phyloP scores from a whole-genome alignment of 1,139 yeast genomes.

The Pichia sp. region DNA sequence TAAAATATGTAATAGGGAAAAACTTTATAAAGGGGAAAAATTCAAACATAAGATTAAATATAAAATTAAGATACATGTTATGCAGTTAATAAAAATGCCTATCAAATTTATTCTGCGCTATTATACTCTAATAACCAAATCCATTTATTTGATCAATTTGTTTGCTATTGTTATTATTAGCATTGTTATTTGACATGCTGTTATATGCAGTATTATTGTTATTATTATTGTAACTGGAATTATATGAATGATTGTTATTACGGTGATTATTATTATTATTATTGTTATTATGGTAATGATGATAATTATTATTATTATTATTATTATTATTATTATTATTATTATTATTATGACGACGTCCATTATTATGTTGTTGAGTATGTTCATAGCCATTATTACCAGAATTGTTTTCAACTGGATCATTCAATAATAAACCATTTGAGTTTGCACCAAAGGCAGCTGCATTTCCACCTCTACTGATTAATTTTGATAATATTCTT shows the following conservation, averaged over 20 bases:
- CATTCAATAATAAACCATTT: background rate
- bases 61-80: no score
- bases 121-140: slow-evolving; percentile 4
- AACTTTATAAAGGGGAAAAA: no score
- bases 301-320: slow-evolving; percentile 1
- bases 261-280: background rate
- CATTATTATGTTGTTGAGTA: background rate
- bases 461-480: slow-evolving; percentile 28
- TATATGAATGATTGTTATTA: background rate
- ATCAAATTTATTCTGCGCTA: background rate
- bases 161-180: background rate
- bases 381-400: background rate
- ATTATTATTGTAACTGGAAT: slow-evolving; percentile 3
- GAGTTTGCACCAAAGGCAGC: slow-evolving; percentile 6
- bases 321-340: slow-evolving; percentile 3
- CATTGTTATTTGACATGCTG: background rate
- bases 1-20: no score
- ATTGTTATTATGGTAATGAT: background rate
- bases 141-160: slow-evolving; percentile 4
- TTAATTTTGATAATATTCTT: slow-evolving; percentile 45
- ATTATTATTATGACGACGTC: slow-evolving; percentile 2
- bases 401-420: slow-evolving; percentile 2
- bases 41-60: no score
- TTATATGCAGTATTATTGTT: background rate
- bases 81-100: background rate